phyloP scores from a whole-genome alignment of 805 yeast species.

The Kodamaea fukazawae region DNA sequence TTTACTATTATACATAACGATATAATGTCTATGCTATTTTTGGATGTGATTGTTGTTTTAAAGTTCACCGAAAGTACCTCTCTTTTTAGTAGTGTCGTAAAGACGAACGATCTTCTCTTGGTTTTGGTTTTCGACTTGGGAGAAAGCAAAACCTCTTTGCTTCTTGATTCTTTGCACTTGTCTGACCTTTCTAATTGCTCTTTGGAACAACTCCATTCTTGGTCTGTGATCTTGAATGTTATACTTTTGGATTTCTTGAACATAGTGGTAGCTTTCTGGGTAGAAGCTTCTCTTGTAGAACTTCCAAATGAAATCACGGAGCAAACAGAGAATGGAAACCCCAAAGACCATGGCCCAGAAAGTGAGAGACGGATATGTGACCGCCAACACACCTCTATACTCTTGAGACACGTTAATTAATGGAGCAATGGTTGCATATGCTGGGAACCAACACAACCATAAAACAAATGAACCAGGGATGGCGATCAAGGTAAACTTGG shows the following conservation, averaged over 20 bases:
- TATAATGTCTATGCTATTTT: background rate
- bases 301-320: constrained; percentile 92
- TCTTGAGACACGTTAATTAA: constrained; percentile 76
- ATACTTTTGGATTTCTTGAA: constrained; percentile 94
- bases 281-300: constrained; percentile 87
- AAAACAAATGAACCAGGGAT: constrained; percentile 89
- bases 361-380: constrained; percentile 69
- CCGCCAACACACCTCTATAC: constrained; percentile 73
- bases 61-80: constrained; percentile 46
- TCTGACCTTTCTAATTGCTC: constrained; percentile 93
- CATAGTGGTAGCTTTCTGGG: constrained; percentile 92
- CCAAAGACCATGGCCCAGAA: constrained; percentile 84
- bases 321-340: constrained; percentile 70
- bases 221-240: constrained; percentile 93
- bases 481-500: constrained; percentile 85
- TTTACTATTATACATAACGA: background rate
- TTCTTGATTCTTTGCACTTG: constrained; percentile 98
- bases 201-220: constrained; percentile 94
- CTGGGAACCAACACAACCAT: constrained; percentile 86
- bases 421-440: constrained; percentile 85
- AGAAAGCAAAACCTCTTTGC: constrained; percentile 97
- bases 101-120: constrained; percentile 89
- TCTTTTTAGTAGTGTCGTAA: constrained; percentile 87
- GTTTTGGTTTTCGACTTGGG: constrained; percentile 87
- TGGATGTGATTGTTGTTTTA: background rate